A percentile compares a stretch with the other conserved stretches of the same genome.
phyloP scores from a whole-genome alignment of 257 asterid genomes.

The Salvia splendens region DNA sequence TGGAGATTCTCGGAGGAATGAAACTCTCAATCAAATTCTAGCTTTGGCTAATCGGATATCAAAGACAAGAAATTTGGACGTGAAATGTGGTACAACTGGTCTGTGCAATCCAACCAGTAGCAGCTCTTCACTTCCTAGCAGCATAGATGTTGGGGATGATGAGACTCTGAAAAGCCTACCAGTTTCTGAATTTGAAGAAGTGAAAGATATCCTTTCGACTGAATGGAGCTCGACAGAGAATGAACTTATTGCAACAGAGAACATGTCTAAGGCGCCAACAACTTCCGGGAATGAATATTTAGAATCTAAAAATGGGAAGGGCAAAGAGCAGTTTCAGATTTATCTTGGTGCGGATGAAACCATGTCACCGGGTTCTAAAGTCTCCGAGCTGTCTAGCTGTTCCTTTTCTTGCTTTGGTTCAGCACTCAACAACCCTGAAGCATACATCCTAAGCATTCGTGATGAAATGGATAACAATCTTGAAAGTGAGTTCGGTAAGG shows the following conservation, averaged over 20 bases:
- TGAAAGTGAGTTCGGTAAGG: constrained; percentile 26
- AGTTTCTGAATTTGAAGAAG: constrained; percentile 23
- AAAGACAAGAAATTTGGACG: constrained; percentile 25
- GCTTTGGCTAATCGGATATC: constrained; percentile 32
- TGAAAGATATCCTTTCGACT: constrained; percentile 21
- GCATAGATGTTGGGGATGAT: constrained; percentile 31
- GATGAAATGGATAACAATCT: constrained; percentile 32
- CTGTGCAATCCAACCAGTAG: constrained; percentile 24
- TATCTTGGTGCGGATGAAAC: constrained; percentile 27
- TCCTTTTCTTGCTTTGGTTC: constrained; percentile 28
- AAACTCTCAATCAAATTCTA: constrained; percentile 36
- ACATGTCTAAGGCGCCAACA: constrained; percentile 22
- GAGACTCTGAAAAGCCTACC: constrained; percentile 12
- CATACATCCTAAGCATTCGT: constrained; percentile 26
- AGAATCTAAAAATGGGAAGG: constrained; percentile 30
- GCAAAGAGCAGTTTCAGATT: constrained; percentile 26
- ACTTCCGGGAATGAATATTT: constrained; percentile 20
- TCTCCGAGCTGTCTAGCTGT: constrained; percentile 26
- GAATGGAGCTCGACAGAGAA: constrained; percentile 29
- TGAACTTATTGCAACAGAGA: constrained; percentile 20
- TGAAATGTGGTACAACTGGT: constrained; percentile 6
- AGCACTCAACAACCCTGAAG: constrained; percentile 22
- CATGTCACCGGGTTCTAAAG: constrained; percentile 24
- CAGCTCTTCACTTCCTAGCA: constrained; percentile 27
- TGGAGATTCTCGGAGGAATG: constrained; percentile 35